Percentiles rank a stretch among this genome's conserved stretches.
Conservation (phyloP, 306 rosid species). For the Cajanus cajan region DNA sequence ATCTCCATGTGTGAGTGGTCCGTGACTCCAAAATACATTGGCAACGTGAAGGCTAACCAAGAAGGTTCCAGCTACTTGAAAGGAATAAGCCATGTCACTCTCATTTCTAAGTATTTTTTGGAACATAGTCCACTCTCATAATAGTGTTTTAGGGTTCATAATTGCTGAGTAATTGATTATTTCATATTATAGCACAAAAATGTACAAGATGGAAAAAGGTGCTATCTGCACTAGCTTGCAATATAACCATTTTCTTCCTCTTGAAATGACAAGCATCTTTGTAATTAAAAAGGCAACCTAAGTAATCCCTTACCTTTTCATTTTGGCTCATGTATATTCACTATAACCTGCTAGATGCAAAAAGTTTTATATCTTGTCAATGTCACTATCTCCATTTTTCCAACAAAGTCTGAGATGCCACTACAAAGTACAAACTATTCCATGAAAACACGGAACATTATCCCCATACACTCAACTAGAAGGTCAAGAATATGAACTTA, state of each 20-base stretch:
- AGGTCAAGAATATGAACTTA: too few relatives aligned
- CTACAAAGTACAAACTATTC: not conserved
- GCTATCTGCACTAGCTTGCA: constrained; percentile 10
- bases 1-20: constrained; percentile 23
- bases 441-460: not conserved
- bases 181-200: constrained; percentile 21
- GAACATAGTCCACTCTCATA: not conserved
- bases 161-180: not conserved
- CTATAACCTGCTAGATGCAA: not conserved
- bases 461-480: not conserved
- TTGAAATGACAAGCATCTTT: not conserved
- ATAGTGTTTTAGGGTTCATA: constrained; percentile 6
- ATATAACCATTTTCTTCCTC: constrained; percentile 3
- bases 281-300: not conserved
- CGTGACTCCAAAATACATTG: not conserved
- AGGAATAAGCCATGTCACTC: constrained; percentile 2
- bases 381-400: constrained; percentile 6
- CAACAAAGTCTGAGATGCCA: constrained; percentile 9
- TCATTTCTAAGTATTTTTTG: not conserved
- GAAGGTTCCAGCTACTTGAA: constrained; percentile 23
- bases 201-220: not conserved
- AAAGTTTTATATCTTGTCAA: not conserved
- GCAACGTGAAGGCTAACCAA: constrained; percentile 13
- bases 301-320: not conserved
- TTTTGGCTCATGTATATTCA: constrained; percentile 7